Conservation (phyloP, 2,329 filamentous ascomycete species). For the Aspergillus alliaceus region DNA sequence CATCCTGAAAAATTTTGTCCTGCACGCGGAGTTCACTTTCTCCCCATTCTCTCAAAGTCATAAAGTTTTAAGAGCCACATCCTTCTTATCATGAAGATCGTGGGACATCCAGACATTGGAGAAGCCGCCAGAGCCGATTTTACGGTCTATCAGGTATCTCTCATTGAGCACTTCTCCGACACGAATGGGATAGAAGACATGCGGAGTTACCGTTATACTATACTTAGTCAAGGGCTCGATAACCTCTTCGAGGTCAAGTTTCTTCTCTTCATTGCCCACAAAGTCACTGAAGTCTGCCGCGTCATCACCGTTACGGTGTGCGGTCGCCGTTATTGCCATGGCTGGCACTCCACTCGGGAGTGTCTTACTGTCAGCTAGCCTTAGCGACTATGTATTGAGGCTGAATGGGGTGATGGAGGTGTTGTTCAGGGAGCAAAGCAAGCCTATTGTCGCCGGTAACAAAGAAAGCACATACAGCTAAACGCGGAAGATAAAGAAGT, state of each 20-base stretch:
- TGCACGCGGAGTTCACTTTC: conserved; percentile 21
- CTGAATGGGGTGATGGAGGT: no score
- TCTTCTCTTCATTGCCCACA: no score
- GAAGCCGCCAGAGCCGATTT: conserved; percentile 23
- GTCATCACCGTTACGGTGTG: no score
- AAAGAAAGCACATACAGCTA: no score
- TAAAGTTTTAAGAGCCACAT: conserved; percentile 28
- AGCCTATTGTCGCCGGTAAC: no score
- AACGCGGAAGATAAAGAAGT: no score
- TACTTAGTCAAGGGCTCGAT: conserved; percentile 22
- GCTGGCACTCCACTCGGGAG: no score
- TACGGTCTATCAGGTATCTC: conserved; percentile 26
- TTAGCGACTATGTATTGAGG: no score
- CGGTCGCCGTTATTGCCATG: no score
- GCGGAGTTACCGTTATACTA: conserved; percentile 7
- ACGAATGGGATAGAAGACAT: conserved; percentile 18
- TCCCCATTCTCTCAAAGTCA: conserved; percentile 14
- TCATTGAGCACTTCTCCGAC: conserved; percentile 22
- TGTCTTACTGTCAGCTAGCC: no score
- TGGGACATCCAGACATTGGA: conserved; percentile 30
- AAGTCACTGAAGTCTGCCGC: no score
- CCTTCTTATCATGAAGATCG: conserved; percentile 18
- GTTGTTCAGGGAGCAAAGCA: no score
- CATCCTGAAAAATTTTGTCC: conserved; percentile 19
- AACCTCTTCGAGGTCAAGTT: conserved; percentile 15